Conservation (phyloP, 345 rosid species). For the Populus tremula region DNA sequence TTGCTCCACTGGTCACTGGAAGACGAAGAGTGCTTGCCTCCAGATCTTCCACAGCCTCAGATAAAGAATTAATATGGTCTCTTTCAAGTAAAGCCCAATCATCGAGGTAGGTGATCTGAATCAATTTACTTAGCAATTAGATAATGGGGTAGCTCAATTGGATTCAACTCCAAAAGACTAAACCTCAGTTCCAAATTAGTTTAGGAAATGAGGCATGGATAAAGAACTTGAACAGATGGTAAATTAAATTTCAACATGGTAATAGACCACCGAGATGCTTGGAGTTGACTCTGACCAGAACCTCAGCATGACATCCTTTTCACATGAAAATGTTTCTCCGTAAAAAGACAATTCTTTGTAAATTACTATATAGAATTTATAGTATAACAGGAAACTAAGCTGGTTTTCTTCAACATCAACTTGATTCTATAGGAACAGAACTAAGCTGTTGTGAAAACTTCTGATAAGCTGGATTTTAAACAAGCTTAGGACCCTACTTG, state of each 20-base stretch:
- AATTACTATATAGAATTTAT: background rate
- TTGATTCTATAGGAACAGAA: background rate
- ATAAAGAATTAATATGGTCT: slow-evolving; percentile 70
- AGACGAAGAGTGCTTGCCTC: slow-evolving; percentile 88
- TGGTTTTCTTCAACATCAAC: background rate
- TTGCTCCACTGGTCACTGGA: slow-evolving; percentile 87
- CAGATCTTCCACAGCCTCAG: slow-evolving; percentile 78
- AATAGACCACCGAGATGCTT: background rate
- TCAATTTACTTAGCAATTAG: slow-evolving; percentile 23
- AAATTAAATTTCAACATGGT: background rate
- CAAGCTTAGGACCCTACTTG: background rate
- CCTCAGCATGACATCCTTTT: background rate
- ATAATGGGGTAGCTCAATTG: slow-evolving; percentile 7
- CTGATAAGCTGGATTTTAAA: background rate
- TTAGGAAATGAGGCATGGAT: background rate
- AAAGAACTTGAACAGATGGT: background rate
- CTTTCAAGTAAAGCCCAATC: slow-evolving; percentile 84
- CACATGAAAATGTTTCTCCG: background rate
- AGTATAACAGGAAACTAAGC: background rate
- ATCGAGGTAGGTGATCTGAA: slow-evolving; percentile 72
- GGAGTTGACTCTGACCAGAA: background rate
- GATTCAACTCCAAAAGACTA: background rate
- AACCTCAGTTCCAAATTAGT: background rate
- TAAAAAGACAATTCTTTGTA: background rate
- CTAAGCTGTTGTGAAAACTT: background rate